Conservation (phyloP, 208 protist species). For the Tritrichomonas musculus region DNA sequence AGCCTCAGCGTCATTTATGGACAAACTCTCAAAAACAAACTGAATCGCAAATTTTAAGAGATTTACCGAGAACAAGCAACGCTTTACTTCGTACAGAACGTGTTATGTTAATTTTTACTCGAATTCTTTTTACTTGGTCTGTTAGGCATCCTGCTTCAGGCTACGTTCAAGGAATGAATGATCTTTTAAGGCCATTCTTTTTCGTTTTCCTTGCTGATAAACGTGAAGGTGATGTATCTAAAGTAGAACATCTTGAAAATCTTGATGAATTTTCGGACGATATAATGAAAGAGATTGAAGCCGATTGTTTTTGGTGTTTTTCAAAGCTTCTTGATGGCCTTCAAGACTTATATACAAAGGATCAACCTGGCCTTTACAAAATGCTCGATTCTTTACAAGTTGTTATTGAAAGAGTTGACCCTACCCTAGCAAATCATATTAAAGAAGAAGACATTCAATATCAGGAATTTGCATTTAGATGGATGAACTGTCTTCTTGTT, state of each 20-base stretch:
- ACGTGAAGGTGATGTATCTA: no score
- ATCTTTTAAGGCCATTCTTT: slow-evolving; percentile 74
- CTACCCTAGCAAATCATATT: slow-evolving; percentile 55
- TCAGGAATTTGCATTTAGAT: slow-evolving; percentile 57
- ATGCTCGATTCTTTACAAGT: slow-evolving; percentile 57
- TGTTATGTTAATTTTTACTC: slow-evolving; percentile 54
- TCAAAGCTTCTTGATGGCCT: slow-evolving; percentile 66
- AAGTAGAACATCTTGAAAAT: background rate
- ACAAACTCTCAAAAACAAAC: background rate
- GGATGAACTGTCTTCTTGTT: slow-evolving; percentile 64
- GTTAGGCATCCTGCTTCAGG: slow-evolving; percentile 75
- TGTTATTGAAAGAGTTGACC: slow-evolving; percentile 53
- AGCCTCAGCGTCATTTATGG: background rate
- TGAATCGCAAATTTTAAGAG: background rate
- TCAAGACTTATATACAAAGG: slow-evolving; percentile 74
- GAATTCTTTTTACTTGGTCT: slow-evolving; percentile 75
- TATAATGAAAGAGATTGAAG: slow-evolving; percentile 62
- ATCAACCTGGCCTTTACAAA: slow-evolving; percentile 69
- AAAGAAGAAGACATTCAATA: slow-evolving; percentile 59
- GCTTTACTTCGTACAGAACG: background rate
- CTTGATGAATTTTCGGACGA: background rate
- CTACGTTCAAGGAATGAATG: slow-evolving; percentile 83
- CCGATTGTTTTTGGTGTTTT: slow-evolving; percentile 75
- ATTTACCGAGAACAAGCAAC: background rate
- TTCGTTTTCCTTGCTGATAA: slow-evolving; percentile 55